Evolutionary conservation across 148 eudicot species (phyloP).

Genomic region (Rheum nobile): DNA sequence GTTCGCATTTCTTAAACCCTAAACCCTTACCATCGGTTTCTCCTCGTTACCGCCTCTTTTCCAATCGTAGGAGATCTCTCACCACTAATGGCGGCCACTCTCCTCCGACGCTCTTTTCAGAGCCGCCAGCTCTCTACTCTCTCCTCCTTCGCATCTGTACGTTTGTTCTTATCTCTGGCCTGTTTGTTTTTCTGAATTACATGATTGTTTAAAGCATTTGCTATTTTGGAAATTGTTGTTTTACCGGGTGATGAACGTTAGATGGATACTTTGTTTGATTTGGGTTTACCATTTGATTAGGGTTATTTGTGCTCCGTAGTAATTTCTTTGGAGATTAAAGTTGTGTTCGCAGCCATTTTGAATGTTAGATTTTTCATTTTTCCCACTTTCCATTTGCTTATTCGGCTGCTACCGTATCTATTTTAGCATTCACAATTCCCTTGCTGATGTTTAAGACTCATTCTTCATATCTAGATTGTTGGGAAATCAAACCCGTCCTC

Average conservation of each 20-base stretch:
- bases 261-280: not conserved
- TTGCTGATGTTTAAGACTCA: too few species aligned
- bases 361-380: too few species aligned
- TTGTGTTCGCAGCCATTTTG: too few species aligned
- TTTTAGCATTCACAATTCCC: too few species aligned
- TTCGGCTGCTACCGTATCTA: too few species aligned
- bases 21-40: not conserved
- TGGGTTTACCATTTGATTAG: not conserved
- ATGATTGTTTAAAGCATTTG: not conserved
- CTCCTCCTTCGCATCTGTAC: not conserved
- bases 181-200: not conserved
- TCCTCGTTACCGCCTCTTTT: not conserved
- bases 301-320: too few species aligned
- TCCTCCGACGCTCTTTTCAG: constrained; percentile 9
- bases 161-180: not conserved
- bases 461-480: too few species aligned
- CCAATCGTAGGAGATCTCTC: not conserved
- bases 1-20: constrained; percentile 5
- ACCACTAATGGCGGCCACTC: constrained; percentile 6
- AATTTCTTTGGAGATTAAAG: too few species aligned
- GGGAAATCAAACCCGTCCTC: too few species aligned
- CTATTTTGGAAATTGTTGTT: not conserved
- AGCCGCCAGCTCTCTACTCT: not conserved
- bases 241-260: not conserved
- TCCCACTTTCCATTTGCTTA: too few species aligned